phyloP scores from a whole-genome alignment of 208 protist genomes.

The Acanthamoeba lenticulata region DNA sequence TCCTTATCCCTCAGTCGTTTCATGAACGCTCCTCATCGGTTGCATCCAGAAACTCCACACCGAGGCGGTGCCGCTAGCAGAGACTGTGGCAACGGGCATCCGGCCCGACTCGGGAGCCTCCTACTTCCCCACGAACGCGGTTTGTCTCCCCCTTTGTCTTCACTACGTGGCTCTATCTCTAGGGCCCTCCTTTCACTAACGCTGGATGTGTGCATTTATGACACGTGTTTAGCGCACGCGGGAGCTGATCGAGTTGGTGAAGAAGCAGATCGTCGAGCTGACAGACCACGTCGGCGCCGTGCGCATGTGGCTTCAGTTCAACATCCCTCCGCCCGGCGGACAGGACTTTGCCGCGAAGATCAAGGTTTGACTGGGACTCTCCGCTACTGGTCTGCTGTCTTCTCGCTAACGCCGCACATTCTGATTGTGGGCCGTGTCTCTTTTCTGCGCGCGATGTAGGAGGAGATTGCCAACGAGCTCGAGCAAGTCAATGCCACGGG shows the following conservation, averaged over 20 bases:
- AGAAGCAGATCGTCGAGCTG: background rate
- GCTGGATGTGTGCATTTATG: background rate
- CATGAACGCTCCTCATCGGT: background rate
- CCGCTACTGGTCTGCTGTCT: background rate
- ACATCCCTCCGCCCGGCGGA: background rate
- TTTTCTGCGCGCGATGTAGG: background rate
- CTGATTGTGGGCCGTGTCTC: background rate
- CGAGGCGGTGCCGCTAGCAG: background rate
- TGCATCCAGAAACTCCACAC: background rate
- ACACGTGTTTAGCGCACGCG: background rate
- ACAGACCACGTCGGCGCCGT: background rate
- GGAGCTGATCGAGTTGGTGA: conserved; percentile 1
- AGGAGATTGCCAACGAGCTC: conserved; percentile 26
- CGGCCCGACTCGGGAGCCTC: background rate
- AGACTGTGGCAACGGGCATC: background rate
- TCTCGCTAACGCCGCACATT: background rate
- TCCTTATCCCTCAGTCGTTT: background rate
- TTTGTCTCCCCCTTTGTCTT: background rate
- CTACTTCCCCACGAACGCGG: background rate
- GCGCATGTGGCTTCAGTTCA: conserved; percentile 45
- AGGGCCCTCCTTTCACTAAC: background rate
- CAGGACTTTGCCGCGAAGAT: conserved; percentile 23
- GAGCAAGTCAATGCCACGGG: conserved; percentile 8
- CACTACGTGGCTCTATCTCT: background rate
- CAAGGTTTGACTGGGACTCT: too few species aligned